These are phyloP conservation scores for Ustilago trichophora DNA, from an alignment of 1,284 basidiomycete species.

Conservation along the genomic window DNA sequence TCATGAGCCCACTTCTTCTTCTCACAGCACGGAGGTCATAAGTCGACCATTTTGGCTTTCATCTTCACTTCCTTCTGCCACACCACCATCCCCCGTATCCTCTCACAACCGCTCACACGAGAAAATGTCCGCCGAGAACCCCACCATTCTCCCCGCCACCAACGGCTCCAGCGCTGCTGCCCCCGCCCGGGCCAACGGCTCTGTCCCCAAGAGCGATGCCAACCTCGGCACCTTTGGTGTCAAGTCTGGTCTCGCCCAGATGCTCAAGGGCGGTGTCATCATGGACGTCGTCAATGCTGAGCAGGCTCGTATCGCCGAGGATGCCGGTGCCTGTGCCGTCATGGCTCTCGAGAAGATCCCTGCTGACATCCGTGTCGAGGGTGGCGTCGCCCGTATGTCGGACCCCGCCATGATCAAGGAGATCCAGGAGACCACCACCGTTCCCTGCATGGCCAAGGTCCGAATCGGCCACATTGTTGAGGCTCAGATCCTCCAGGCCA, in stretches of 20 bases:
- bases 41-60: slow-evolving; percentile 1
- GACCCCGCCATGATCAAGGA: slow-evolving; percentile 94
- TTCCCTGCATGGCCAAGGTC: slow-evolving; percentile 80
- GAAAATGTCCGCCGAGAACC: slow-evolving; percentile 65
- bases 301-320: slow-evolving; percentile 93
- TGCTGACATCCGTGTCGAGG: slow-evolving; percentile 78
- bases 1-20: neutral
- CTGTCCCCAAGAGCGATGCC: slow-evolving; percentile 72
- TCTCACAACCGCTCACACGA: neutral
- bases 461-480: slow-evolving; percentile 91
- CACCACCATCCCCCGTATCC: slow-evolving; percentile 1
- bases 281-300: slow-evolving; percentile 76
- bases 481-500: slow-evolving; percentile 84
- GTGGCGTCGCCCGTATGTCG: slow-evolving; percentile 66
- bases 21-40: neutral
- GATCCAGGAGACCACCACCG: slow-evolving; percentile 76
- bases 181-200: slow-evolving; percentile 66
- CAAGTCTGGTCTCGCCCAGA: slow-evolving; percentile 74
- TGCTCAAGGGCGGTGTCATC: slow-evolving; percentile 68
- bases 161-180: slow-evolving; percentile 57
- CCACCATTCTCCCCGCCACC: slow-evolving; percentile 62
- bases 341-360: slow-evolving; percentile 91
- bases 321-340: slow-evolving; percentile 96
- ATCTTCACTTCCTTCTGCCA: neutral
- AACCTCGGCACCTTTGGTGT: slow-evolving; percentile 87